These are phyloP conservation scores for Penicillium sp. DNA, from an alignment of 2,329 filamentous ascomycete species.

Conservation along the genomic window DNA sequence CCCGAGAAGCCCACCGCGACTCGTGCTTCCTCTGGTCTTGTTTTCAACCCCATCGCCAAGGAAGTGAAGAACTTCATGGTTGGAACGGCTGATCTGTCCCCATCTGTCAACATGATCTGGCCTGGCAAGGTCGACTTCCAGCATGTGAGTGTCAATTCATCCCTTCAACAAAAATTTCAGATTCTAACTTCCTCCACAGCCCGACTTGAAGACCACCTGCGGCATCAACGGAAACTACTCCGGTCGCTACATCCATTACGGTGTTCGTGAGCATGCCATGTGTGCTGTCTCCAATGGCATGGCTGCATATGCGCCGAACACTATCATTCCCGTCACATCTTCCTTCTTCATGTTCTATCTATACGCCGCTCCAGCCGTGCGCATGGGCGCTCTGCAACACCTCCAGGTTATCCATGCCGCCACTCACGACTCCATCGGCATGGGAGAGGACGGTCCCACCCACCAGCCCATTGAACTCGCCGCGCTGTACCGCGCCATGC, in stretches of 20 bases:
- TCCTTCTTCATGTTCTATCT: constrained; percentile 70
- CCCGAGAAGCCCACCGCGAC: constrained; percentile 59
- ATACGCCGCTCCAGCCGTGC: constrained; percentile 62
- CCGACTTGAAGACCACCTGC: constrained; percentile 37
- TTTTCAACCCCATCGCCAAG: constrained; percentile 60
- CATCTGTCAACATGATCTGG: constrained; percentile 64
- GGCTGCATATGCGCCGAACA: constrained; percentile 62
- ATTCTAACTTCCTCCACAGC: constrained; percentile 23
- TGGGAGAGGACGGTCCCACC: constrained; percentile 66
- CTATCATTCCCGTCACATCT: constrained; percentile 64
- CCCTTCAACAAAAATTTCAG: background rate
- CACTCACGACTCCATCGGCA: constrained; percentile 67
- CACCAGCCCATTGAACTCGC: constrained; percentile 67
- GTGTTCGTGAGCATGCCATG: constrained; percentile 69
- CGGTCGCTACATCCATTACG: constrained; percentile 61
- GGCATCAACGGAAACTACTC: constrained; percentile 58
- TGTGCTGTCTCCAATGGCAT: constrained; percentile 80
- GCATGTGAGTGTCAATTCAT: constrained; percentile 42
- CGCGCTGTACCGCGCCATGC: constrained; percentile 66
- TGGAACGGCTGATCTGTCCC: constrained; percentile 60
- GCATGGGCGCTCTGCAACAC: constrained; percentile 64
- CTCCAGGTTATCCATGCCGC: constrained; percentile 65
- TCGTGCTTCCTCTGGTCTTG: constrained; percentile 55
- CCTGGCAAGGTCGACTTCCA: constrained; percentile 59
- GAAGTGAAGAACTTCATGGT: constrained; percentile 58